Evolutionary conservation across 2,329 filamentous ascomycete species (phyloP), one percentile per base, ranked within the genome.

Genomic region (Fusarium scirpi): DNA sequence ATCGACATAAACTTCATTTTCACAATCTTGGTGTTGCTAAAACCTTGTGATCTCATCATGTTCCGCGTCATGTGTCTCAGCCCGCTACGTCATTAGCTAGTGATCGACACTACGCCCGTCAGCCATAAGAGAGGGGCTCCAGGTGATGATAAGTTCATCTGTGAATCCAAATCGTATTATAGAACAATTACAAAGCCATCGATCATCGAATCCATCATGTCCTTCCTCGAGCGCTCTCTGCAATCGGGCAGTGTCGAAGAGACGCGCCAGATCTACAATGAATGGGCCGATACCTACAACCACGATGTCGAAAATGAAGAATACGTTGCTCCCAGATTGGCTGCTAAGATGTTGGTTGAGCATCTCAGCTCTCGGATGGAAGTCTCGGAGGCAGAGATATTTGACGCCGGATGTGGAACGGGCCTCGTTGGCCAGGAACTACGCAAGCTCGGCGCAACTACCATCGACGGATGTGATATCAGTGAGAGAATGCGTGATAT

Each of bases 401-500:
- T 85, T 0, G 85, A 87, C 56, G 85, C 84, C 13, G 85, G 85
- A 8, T 86, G 85, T 56, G 85, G 85, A 7, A 87, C 84, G 1
- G 85, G 85, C 0, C 80, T 85, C 10, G 84, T 85, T 4, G 85
- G 84, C 3, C 73, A 80, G 18, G 81, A 79, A 7, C 80, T 87
- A 4, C 76, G 78, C 3, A 74, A 79, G 22, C 72, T 77, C 18
- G 81, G 82, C 1, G 80, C 79, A 0, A 77, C 77, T 16, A 70
- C 77, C 2, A 80, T 87, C 44, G 80, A 86, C 32, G 85, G 85
- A 22, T 73, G 85, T 15, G 85, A 87, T 55, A 74, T 86, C 13
- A 84, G 82, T 24, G 77, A 80, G 1, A 80, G 81, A 18, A 87
- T 87, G 85, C 80, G 87, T 2, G 75, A 80, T 7, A 74, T 85